A percentile compares a stretch with the other conserved stretches of the same genome.
Conservation (phyloP, 1,284 basidiomycete species). For the Apiotrichum brassicae region DNA sequence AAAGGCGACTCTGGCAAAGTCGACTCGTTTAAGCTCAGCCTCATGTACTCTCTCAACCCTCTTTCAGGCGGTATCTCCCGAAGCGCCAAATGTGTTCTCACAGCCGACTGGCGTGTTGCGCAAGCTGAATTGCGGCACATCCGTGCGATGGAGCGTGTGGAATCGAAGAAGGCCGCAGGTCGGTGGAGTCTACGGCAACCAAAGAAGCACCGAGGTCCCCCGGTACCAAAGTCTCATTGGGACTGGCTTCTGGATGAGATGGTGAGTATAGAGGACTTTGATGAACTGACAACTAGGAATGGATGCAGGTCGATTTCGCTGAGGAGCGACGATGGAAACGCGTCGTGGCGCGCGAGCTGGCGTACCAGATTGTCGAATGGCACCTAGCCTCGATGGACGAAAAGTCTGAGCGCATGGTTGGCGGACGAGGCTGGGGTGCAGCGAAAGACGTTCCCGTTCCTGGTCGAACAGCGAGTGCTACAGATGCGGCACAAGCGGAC, state of each 20-base stretch:
- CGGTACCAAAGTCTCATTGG: conserved; percentile 81
- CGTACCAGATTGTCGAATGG: conserved; percentile 78
- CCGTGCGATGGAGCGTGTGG: conserved; percentile 77
- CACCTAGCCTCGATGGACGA: conserved; percentile 67
- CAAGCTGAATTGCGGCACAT: conserved; percentile 67
- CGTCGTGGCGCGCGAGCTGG: conserved; percentile 76
- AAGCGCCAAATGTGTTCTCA: conserved; percentile 38
- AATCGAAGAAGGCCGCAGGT: conserved; percentile 70
- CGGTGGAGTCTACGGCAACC: conserved; percentile 93
- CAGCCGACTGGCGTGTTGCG: conserved; percentile 52
- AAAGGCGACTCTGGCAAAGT: conserved; percentile 24
- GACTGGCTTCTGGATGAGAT: conserved; percentile 96
- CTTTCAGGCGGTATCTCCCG: conserved; percentile 28
- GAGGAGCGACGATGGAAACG: conserved; percentile 94
- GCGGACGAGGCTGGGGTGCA: conserved; percentile 39
- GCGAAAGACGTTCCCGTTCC: conserved; percentile 25
- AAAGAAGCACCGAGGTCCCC: conserved; percentile 83
- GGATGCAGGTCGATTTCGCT: conserved; percentile 91
- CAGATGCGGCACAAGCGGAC: conserved; percentile 1
- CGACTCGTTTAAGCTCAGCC: conserved; percentile 32
- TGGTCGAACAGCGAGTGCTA: conserved; percentile 13
- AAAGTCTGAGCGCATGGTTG: conserved; percentile 58
- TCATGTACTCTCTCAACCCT: conserved; percentile 34
- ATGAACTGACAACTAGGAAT: conserved; percentile 58
- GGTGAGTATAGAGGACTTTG: conserved; percentile 51